Percentiles rank a stretch among this genome's conserved stretches.
These are phyloP conservation scores for Eutypella sp. DNA, from an alignment of 2,329 filamentous ascomycete species.

Conservation along the genomic window DNA sequence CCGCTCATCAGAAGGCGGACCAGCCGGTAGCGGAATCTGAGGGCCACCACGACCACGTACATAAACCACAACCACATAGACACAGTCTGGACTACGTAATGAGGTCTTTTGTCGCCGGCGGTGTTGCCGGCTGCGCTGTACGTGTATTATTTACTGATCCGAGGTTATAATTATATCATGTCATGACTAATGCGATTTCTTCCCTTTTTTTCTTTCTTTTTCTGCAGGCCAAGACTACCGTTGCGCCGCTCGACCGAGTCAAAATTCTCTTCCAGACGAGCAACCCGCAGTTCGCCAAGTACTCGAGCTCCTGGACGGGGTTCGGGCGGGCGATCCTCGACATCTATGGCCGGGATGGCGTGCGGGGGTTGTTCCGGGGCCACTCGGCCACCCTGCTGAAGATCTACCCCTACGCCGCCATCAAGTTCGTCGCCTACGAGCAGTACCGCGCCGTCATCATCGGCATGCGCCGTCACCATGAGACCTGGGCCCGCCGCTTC, in stretches of 20 bases:
- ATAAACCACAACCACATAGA: constrained; percentile 53
- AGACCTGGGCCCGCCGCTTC: constrained; percentile 75
- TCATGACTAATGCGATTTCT: neutral
- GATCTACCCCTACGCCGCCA: constrained; percentile 95
- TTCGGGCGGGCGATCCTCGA: constrained; percentile 76
- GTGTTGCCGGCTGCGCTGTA: constrained; percentile 87
- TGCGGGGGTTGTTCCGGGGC: constrained; percentile 77
- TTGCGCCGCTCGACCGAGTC: constrained; percentile 92
- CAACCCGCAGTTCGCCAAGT: constrained; percentile 91
- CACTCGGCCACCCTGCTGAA: constrained; percentile 91
- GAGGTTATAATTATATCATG: neutral
- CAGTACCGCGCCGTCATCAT: constrained; percentile 84
- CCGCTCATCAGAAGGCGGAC: too few species aligned
- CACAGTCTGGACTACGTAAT: constrained; percentile 79
- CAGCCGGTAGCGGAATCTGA: constrained; percentile 39
- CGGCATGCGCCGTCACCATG: constrained; percentile 56
- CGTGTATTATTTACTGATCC: constrained; percentile 28
- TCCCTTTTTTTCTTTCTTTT: constrained; percentile 13
- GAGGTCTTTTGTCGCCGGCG: constrained; percentile 80
- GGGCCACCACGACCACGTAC: constrained; percentile 5
- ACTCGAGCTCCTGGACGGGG: constrained; percentile 83
- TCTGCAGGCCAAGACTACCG: constrained; percentile 82
- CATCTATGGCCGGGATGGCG: constrained; percentile 73
- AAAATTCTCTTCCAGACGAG: constrained; percentile 98
- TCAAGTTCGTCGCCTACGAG: constrained; percentile 97